Evolutionary conservation across 768 basidiomycete species (phyloP).

Genomic region (Exsudoporus frostii): DNA sequence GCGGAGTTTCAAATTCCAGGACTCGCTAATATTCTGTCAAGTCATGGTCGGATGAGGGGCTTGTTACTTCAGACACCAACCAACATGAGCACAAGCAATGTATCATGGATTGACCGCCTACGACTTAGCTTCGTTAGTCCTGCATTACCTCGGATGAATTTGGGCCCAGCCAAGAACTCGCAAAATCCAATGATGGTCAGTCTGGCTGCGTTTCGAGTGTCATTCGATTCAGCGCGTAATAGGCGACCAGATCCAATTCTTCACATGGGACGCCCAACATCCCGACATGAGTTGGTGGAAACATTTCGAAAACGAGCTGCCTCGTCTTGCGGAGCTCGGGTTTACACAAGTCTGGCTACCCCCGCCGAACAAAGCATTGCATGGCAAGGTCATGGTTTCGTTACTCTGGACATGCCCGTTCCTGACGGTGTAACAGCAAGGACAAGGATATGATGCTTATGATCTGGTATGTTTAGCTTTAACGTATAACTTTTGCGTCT

Average conservation of each 20-base stretch:
- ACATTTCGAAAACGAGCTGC: constrained; percentile 64
- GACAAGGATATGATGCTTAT: constrained; percentile 83
- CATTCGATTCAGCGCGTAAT: background rate
- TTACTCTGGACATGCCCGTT: background rate
- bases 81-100: constrained; percentile 9
- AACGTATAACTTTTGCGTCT: background rate
- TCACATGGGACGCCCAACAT: constrained; percentile 72
- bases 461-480: constrained; percentile 56
- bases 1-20: constrained; percentile 27
- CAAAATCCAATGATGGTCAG: constrained; percentile 70
- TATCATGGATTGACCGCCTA: constrained; percentile 25
- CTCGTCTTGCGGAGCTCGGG: constrained; percentile 60
- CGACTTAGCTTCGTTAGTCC: constrained; percentile 28
- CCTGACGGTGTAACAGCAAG: constrained; percentile 41
- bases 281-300: constrained; percentile 75
- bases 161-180: constrained; percentile 46
- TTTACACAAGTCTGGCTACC: constrained; percentile 84
- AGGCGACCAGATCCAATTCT: constrained; percentile 65
- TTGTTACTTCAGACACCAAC: background rate
- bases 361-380: constrained; percentile 77
- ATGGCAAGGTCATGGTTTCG: constrained; percentile 38
- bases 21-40: background rate
- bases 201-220: background rate
- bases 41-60: too few relatives aligned
- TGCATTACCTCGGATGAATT: constrained; percentile 57